phyloP scores from a whole-genome alignment of 208 protist species.

The Strigomonas culicis region DNA sequence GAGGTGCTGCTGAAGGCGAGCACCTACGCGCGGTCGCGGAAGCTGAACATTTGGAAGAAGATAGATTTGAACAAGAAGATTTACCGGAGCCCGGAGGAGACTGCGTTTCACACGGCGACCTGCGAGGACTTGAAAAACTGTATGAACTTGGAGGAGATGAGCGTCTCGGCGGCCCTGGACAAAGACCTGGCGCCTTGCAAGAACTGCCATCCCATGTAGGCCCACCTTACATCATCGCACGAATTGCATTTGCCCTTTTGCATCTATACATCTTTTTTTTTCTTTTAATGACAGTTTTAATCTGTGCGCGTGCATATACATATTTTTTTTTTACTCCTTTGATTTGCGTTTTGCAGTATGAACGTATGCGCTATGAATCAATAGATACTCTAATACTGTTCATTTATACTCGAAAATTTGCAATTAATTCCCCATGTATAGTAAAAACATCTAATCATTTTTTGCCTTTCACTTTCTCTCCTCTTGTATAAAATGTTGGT shows the following conservation, averaged over 20 bases:
- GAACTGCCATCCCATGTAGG: conserved; percentile 41
- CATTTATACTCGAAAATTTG: no score
- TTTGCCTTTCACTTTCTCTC: neutral
- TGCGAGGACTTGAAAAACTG: conserved; percentile 22
- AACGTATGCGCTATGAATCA: no score
- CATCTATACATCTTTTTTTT: conserved; percentile 14
- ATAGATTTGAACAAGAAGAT: conserved; percentile 28
- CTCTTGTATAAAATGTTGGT: no score
- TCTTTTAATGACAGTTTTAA: conserved; percentile 5
- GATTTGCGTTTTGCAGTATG: neutral
- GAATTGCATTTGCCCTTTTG: conserved; percentile 3
- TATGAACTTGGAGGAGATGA: conserved; percentile 15
- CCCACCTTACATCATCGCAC: no score
- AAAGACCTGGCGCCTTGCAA: conserved; percentile 42
- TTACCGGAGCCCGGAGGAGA: conserved; percentile 33
- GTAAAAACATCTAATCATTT: neutral
- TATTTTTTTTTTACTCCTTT: conserved; percentile 11
- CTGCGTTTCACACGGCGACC: conserved; percentile 38
- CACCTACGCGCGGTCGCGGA: conserved; percentile 15
- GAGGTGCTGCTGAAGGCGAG: conserved; percentile 30
- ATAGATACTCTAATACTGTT: no score
- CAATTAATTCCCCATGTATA: neutral
- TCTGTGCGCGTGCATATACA: neutral
- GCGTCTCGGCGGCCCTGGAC: conserved; percentile 26
- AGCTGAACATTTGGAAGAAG: conserved; percentile 42